phyloP scores from a whole-genome alignment of 2,329 filamentous ascomycete genomes.

The Trichoderma sp. region DNA sequence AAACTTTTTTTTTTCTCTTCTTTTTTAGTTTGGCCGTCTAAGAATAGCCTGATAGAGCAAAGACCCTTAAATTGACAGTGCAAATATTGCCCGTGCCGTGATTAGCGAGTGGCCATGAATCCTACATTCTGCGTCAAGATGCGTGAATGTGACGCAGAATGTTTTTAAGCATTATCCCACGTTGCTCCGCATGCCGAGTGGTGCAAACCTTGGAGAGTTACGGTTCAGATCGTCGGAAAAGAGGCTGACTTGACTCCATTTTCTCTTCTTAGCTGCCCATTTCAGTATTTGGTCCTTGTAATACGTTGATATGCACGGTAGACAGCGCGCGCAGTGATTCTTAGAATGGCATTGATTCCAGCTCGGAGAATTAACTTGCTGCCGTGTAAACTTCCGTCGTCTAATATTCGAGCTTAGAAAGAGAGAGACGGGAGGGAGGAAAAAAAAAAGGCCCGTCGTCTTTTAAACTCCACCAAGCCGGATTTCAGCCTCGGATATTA shows the following conservation, averaged over 20 bases:
- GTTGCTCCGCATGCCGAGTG: neutral
- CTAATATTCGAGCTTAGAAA: conserved; percentile 16
- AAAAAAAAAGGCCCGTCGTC: conserved; percentile 20
- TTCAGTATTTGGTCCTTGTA: neutral
- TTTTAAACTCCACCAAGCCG: conserved; percentile 4
- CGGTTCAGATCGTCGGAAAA: neutral
- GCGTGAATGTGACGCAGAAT: neutral
- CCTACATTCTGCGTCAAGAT: neutral
- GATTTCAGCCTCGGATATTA: conserved; percentile 22
- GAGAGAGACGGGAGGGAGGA: too few relatives aligned
- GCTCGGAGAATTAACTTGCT: neutral
- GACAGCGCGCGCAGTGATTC: neutral
- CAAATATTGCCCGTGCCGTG: neutral
- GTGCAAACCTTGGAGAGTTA: neutral
- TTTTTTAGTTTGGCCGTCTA: neutral
- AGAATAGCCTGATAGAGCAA: conserved; percentile 15
- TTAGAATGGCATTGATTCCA: neutral
- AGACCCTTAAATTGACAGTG: neutral
- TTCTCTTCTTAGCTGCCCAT: neutral
- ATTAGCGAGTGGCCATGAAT: neutral
- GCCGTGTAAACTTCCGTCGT: conserved; percentile 18
- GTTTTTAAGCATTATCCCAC: neutral
- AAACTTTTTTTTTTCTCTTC: neutral
- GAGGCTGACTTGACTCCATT: neutral
- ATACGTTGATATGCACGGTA: neutral